A percentile compares a stretch with the other conserved stretches of the same genome.
Evolutionary conservation across 2,329 filamentous ascomycete genomes (phyloP).

Genomic region (Xylariaceae sp.): DNA sequence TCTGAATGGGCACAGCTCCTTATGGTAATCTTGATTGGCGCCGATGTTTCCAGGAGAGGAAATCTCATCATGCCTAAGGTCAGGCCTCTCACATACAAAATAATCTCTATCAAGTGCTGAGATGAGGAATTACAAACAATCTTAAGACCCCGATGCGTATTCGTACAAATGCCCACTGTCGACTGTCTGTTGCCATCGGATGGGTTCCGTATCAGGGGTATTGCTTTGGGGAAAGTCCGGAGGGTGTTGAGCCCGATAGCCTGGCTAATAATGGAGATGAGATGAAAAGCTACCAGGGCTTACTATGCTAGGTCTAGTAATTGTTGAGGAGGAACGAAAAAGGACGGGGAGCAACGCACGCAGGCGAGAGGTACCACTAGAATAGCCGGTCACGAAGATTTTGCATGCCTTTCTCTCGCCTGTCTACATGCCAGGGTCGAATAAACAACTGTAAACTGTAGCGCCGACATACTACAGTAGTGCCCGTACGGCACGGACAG

Average conservation of each 20-base stretch:
- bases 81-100: too few species aligned
- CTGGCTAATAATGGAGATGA: constrained; percentile 11
- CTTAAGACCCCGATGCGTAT: too few species aligned
- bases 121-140: too few species aligned
- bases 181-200: background rate
- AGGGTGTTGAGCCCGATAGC: constrained; percentile 22
- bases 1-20: too few species aligned
- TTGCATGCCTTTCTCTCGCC: too few species aligned
- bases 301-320: constrained; percentile 11
- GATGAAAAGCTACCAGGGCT: constrained; percentile 5
- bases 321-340: constrained; percentile 12
- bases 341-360: background rate
- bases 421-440: background rate
- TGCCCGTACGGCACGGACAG: too few species aligned
- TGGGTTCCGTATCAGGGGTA: background rate
- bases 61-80: too few species aligned
- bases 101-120: too few species aligned
- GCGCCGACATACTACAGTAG: background rate
- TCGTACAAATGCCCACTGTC: background rate
- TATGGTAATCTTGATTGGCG: too few species aligned
- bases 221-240: constrained; percentile 26
- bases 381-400: background rate
- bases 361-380: background rate
- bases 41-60: too few species aligned
- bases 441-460: background rate